Evolutionary conservation across 345 rosid species (phyloP).

Genomic region (Sisymbrium irio): DNA sequence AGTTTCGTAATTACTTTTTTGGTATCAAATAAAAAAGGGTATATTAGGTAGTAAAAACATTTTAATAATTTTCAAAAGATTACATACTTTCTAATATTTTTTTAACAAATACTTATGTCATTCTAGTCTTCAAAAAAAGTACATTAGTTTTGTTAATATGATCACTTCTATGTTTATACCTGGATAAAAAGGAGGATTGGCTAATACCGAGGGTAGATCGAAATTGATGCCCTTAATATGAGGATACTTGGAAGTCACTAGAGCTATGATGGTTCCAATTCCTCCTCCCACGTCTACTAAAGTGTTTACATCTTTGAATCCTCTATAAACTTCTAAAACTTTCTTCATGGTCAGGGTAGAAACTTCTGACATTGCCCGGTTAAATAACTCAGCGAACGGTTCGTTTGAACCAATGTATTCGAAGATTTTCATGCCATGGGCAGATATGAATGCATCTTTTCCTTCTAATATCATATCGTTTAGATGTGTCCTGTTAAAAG

Average conservation of each 20-base stretch:
- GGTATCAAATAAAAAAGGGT: too few relatives aligned
- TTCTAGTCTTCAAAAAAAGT: too few relatives aligned
- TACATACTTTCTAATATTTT: too few relatives aligned
- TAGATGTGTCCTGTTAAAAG: slow-evolving; percentile 32
- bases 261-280: slow-evolving; percentile 40
- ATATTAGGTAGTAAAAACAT: too few relatives aligned
- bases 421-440: slow-evolving; percentile 48
- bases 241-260: slow-evolving; percentile 46
- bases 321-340: slow-evolving; percentile 46
- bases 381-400: slow-evolving; percentile 43
- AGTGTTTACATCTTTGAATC: slow-evolving; percentile 44
- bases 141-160: neutral
- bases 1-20: too few relatives aligned
- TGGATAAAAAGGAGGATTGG: slow-evolving; percentile 33
- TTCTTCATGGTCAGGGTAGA: slow-evolving; percentile 42
- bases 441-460: slow-evolving; percentile 53
- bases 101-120: too few relatives aligned
- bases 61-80: too few relatives aligned
- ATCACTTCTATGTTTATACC: neutral
- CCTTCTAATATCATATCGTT: slow-evolving; percentile 52
- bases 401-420: slow-evolving; percentile 42
- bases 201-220: slow-evolving; percentile 34
- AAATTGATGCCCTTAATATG: slow-evolving; percentile 48
- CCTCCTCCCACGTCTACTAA: slow-evolving; percentile 73
- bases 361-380: slow-evolving; percentile 44